A percentile compares a stretch with the other conserved stretches of the same genome.
Evolutionary conservation across 192 early-diverging fungal species (phyloP).

Genomic region (Backusella liffmaniae): DNA sequence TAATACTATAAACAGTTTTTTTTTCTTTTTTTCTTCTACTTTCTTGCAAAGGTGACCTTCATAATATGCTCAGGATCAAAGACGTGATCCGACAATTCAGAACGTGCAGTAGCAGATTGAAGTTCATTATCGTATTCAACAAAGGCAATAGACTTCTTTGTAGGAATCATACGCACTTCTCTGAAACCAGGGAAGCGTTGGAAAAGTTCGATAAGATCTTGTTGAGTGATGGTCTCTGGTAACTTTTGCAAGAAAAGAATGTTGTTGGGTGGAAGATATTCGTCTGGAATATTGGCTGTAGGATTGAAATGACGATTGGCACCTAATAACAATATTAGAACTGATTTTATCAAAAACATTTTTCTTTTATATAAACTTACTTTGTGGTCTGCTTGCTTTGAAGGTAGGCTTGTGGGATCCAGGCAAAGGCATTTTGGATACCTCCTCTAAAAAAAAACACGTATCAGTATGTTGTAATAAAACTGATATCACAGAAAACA

Average conservation of each 20-base stretch:
- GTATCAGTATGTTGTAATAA: no score
- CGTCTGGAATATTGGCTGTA: conserved; percentile 56
- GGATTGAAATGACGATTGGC: conserved; percentile 5
- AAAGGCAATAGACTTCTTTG: conserved; percentile 93
- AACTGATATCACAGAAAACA: no score
- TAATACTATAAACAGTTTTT: neutral
- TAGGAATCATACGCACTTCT: conserved; percentile 92
- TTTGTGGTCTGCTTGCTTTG: conserved; percentile 21
- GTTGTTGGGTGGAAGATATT: conserved; percentile 84
- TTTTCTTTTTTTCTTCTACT: conserved; percentile 35
- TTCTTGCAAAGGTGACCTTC: conserved; percentile 85
- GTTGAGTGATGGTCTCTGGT: conserved; percentile 66
- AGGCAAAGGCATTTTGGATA: conserved; percentile 21
- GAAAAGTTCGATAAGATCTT: conserved; percentile 67
- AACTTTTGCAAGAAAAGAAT: conserved; percentile 94
- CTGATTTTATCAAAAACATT: neutral
- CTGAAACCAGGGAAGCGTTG: conserved; percentile 84
- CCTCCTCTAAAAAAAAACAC: conserved; percentile 10
- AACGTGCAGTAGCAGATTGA: conserved; percentile 79
- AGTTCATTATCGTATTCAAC: conserved; percentile 92
- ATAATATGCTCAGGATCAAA: conserved; percentile 68
- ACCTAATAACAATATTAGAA: neutral
- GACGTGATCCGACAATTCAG: conserved; percentile 60
- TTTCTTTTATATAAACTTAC: neutral
- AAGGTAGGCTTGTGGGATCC: conserved; percentile 33